Conservation (phyloP, 805 yeast genomes). For the Suhomyces sp. region DNA sequence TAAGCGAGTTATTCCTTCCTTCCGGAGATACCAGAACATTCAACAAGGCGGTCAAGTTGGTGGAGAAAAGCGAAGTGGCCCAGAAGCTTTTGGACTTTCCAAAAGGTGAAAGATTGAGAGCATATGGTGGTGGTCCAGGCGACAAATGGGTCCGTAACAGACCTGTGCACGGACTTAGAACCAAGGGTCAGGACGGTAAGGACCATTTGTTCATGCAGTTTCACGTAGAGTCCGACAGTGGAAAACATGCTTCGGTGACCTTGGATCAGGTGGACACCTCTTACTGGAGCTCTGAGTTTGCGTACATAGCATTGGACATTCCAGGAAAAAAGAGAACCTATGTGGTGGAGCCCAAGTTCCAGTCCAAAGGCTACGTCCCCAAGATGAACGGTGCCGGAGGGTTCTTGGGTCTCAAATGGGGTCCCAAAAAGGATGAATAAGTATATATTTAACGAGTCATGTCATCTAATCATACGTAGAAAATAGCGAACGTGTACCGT, state of each 20-base stretch:
- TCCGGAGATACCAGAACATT: constrained; percentile 90
- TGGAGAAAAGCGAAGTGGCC: constrained; percentile 64
- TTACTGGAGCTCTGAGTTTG: constrained; percentile 63
- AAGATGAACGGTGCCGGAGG: constrained; percentile 45
- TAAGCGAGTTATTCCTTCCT: constrained; percentile 80
- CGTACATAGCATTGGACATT: constrained; percentile 72
- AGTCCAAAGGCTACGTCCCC: constrained; percentile 43
- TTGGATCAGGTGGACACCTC: constrained; percentile 76
- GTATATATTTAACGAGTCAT: background rate
- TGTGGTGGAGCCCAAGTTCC: constrained; percentile 58
- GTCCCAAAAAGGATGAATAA: constrained; percentile 56
- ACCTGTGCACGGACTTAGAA: constrained; percentile 69
- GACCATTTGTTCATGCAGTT: constrained; percentile 83
- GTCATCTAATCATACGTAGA: background rate
- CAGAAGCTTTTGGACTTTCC: constrained; percentile 54
- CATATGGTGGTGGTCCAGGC: constrained; percentile 70
- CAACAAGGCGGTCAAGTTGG: constrained; percentile 75
- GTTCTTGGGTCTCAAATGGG: constrained; percentile 84
- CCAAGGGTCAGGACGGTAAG: constrained; percentile 69
- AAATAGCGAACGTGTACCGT: background rate
- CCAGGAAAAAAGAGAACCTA: constrained; percentile 68
- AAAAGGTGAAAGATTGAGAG: constrained; percentile 63
- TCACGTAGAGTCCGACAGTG: constrained; percentile 70
- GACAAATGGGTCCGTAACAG: constrained; percentile 88
- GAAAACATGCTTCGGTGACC: constrained; percentile 65